phyloP scores from a whole-genome alignment of 768 basidiomycete species.

The Leucocoprinus leucothites region DNA sequence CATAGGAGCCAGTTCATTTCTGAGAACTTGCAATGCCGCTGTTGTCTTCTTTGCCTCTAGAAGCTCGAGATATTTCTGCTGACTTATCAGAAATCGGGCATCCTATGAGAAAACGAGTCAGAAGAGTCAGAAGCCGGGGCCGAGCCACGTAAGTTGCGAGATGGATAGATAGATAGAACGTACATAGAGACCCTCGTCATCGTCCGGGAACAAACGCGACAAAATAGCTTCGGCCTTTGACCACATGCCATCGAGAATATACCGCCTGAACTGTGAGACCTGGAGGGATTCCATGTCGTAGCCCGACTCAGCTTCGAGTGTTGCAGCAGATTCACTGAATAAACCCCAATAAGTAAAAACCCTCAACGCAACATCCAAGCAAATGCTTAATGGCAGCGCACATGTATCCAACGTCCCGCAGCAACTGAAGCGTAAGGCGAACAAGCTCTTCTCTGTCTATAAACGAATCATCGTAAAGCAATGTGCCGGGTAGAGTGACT shows the following conservation, averaged over 20 bases:
- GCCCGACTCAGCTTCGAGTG: slow-evolving; percentile 90
- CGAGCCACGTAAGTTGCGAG: no score
- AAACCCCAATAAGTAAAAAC: no score
- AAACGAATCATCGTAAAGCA: slow-evolving; percentile 73
- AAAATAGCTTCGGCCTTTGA: slow-evolving; percentile 70
- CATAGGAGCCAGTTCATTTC: slow-evolving; percentile 84
- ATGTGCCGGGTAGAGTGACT: slow-evolving; percentile 69
- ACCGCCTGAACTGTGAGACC: slow-evolving; percentile 76
- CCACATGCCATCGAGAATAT: slow-evolving; percentile 82
- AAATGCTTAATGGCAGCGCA: no score
- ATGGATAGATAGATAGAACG: slow-evolving; percentile 16
- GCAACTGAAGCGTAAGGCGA: slow-evolving; percentile 81
- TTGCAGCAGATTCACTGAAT: slow-evolving; percentile 80
- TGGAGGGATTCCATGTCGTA: slow-evolving; percentile 78
- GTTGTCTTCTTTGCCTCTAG: slow-evolving; percentile 80
- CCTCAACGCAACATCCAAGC: no score
- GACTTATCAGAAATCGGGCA: slow-evolving; percentile 82
- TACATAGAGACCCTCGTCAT: slow-evolving; percentile 71
- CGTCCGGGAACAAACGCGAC: slow-evolving; percentile 61
- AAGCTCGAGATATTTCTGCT: slow-evolving; percentile 95
- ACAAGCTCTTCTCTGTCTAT: slow-evolving; percentile 91
- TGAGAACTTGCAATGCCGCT: slow-evolving; percentile 78
- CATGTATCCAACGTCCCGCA: slow-evolving; percentile 84
- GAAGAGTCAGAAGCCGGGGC: neutral
- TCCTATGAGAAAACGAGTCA: slow-evolving; percentile 44